A percentile compares a stretch with the other conserved stretches of the same genome.
These are phyloP conservation scores for Apophysomyces elegans DNA, from an alignment of 371 early-diverging fungal genomes.

Conservation along the genomic window DNA sequence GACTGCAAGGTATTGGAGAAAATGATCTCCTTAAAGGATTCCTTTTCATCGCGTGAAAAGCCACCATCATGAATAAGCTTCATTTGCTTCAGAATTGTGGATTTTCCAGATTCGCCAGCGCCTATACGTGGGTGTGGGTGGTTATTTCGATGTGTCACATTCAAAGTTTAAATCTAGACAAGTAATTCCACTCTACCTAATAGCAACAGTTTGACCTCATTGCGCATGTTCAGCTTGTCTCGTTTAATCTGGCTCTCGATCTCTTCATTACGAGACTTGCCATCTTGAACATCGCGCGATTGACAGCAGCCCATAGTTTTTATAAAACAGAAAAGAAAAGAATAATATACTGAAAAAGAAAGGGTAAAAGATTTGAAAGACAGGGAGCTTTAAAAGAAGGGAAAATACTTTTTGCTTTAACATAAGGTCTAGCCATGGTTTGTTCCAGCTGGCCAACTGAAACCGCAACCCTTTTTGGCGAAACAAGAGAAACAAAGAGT, in stretches of 20 bases:
- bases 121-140: conserved; percentile 49
- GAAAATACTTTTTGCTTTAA: not conserved
- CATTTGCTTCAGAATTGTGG: conserved; percentile 97
- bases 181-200: conserved; percentile 63
- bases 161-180: not conserved
- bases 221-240: conserved; percentile 75
- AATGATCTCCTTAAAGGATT: conserved; percentile 91
- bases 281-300: conserved; percentile 80
- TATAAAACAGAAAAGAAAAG: too few species aligned
- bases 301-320: conserved; percentile 84
- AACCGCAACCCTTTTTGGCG: not conserved
- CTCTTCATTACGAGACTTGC: conserved; percentile 77
- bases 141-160: not conserved
- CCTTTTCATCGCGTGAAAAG: conserved; percentile 85
- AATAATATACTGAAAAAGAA: too few species aligned
- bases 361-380: conserved; percentile 9
- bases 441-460: conserved; percentile 2
- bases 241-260: conserved; percentile 86
- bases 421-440: not conserved
- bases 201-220: conserved; percentile 93
- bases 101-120: conserved; percentile 97
- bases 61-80: conserved; percentile 94
- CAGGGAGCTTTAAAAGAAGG: conserved; percentile 7
- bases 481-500: conserved; percentile 4
- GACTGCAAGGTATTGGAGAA: conserved; percentile 94